Base-by-base conservation (phyloP, 352 stramenopile species). In the Pythium rhizo-oryzae region DNA sequence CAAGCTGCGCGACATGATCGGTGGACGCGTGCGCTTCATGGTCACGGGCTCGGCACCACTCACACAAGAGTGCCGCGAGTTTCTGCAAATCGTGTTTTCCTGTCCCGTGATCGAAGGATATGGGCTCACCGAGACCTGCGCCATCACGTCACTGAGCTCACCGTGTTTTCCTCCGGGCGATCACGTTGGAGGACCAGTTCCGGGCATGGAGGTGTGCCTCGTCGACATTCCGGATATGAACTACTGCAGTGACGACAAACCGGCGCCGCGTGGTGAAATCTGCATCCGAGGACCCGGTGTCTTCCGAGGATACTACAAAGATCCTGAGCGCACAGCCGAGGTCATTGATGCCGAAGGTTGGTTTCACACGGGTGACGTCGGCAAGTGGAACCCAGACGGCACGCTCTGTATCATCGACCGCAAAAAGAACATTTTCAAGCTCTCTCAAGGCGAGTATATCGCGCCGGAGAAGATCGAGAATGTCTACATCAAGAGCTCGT, bases 351-450 rank as follows among this genome's bases (percentile, higher is more conserved):
- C 80, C n/a, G 92, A 96, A 33, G 97, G 96, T 5, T 99, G 92
- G 90, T 99, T 99, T 71, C 93, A 99, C 78, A 99, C 97, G 3
- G 97, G 97, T 18, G 97, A 99, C 81, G 90, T 99, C 43, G 97
- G 95, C 18, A 84, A 83, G 49, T 98, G 98, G 80, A 99, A 99
- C 77, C 87, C 88, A 24, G 88, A 98, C 67, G 94, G 94, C 39
- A 97, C 87, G 55, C 72, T 98, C 54, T 87, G 82, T 56, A 97
- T 98, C 73, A 90, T 97, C 41, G 90, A 96, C 63, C 86, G 90
- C 53, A 96, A 96, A 80, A 97, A 98, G 78, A 97, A 97, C 76
- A 96, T 98, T 71, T 98, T 98, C 80, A 98, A 97, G 87, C 85
- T 98, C 18, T 85, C 89, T 23, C 89, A 98, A 71, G 97, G 96